phyloP scores from a whole-genome alignment of 2,329 filamentous ascomycete species.

The Purpureocillium lavendulum region DNA sequence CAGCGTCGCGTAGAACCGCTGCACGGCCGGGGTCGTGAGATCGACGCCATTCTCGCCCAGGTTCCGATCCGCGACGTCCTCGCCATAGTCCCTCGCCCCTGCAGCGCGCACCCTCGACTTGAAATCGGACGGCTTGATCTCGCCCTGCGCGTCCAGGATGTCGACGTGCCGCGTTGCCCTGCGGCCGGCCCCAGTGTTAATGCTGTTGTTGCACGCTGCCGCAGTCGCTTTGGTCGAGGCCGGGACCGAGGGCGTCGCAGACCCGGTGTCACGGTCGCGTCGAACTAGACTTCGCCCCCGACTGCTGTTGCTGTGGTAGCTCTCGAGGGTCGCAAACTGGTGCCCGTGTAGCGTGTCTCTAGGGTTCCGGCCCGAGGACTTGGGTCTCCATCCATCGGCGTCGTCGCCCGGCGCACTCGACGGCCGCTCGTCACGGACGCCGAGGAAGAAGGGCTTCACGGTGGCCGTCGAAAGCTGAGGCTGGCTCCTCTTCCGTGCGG shows the following conservation, averaged over 20 bases:
- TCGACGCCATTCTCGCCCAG: constrained; percentile 27
- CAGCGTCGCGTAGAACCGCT: constrained; percentile 20
- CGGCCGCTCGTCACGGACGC: background rate
- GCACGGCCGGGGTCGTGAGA: constrained; percentile 21
- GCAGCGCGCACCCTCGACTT: constrained; percentile 34
- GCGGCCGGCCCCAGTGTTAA: constrained; percentile 11
- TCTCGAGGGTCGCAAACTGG: background rate
- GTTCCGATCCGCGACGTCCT: constrained; percentile 54
- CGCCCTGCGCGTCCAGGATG: constrained; percentile 32
- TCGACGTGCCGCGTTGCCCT: constrained; percentile 30
- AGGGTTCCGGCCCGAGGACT: background rate
- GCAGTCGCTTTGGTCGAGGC: background rate
- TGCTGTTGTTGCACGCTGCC: background rate
- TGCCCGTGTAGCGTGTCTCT: no score
- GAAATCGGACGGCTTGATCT: constrained; percentile 37
- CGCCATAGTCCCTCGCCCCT: constrained; percentile 44
- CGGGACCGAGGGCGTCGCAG: background rate
- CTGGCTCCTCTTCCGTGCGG: background rate
- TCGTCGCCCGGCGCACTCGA: background rate
- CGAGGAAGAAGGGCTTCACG: background rate
- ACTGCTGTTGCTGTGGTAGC: background rate
- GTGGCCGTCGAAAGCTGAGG: background rate
- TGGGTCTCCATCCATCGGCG: constrained; percentile 5
- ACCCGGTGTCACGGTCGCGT: background rate
- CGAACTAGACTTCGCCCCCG: background rate